A percentile compares a stretch with the other conserved stretches of the same genome.
These are phyloP conservation scores for Hymenoscyphus linearis DNA, from an alignment of 2,329 filamentous ascomycete genomes.

Conservation along the genomic window DNA sequence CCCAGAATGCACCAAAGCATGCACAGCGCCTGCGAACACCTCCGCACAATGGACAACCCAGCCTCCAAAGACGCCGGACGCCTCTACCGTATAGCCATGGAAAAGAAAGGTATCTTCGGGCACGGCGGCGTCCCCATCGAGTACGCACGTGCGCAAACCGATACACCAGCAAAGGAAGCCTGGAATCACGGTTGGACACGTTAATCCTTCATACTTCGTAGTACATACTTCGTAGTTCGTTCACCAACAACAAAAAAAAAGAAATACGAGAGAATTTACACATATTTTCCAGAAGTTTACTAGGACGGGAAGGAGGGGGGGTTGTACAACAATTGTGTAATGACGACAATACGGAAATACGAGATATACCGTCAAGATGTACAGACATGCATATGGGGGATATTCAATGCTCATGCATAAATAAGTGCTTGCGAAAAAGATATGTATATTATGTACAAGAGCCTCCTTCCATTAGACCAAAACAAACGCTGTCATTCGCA, in stretches of 20 bases:
- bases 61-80: slow-evolving; percentile 58
- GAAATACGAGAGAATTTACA: neutral
- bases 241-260: too few relatives aligned
- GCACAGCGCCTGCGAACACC: slow-evolving; percentile 77
- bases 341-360: neutral
- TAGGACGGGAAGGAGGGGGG: neutral
- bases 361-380: neutral
- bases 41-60: slow-evolving; percentile 55
- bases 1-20: slow-evolving; percentile 70
- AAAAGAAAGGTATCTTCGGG: slow-evolving; percentile 79
- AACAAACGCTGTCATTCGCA: slow-evolving; percentile 13
- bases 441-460: slow-evolving; percentile 15
- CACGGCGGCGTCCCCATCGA: slow-evolving; percentile 78
- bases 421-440: slow-evolving; percentile 6
- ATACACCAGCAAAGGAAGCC: slow-evolving; percentile 70
- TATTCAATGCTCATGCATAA: slow-evolving; percentile 3
- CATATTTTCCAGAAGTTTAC: neutral
- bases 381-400: neutral
- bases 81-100: slow-evolving; percentile 82
- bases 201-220: too few relatives aligned
- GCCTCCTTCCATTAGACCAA: slow-evolving; percentile 11
- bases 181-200: slow-evolving; percentile 95
- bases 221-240: too few relatives aligned
- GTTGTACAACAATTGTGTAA: neutral
- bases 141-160: slow-evolving; percentile 80